Conservation (phyloP, 2,329 filamentous ascomycete species). For the Alternaria gaisen region DNA sequence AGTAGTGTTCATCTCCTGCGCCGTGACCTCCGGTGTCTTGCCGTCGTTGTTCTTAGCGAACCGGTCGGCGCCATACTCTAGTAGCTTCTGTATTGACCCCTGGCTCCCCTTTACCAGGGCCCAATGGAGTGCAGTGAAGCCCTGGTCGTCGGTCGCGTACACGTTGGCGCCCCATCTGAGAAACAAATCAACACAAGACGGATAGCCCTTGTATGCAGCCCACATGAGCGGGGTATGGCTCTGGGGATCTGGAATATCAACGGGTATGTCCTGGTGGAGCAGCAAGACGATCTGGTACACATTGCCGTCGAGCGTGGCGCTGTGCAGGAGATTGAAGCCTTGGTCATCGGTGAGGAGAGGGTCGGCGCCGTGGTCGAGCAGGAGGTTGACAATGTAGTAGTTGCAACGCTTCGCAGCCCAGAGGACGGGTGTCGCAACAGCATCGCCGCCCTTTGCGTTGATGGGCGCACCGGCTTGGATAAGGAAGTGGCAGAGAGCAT, state of each 20-base stretch:
- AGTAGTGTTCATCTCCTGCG: constrained; percentile 87
- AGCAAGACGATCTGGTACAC: constrained; percentile 87
- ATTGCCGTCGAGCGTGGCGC: constrained; percentile 96
- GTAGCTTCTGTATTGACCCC: constrained; percentile 87
- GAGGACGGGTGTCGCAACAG: constrained; percentile 89
- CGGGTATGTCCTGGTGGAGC: constrained; percentile 92
- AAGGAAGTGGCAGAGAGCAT: constrained; percentile 95
- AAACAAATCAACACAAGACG: constrained; percentile 89
- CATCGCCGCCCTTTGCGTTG: constrained; percentile 95
- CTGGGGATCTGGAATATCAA: constrained; percentile 88
- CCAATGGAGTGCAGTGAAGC: constrained; percentile 96
- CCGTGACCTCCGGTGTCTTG: constrained; percentile 87
- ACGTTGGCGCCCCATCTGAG: constrained; percentile 95
- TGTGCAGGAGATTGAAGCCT: constrained; percentile 97
- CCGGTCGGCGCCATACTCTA: constrained; percentile 94
- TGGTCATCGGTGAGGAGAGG: constrained; percentile 91
- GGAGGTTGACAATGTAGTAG: constrained; percentile 93
- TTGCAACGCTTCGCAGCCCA: constrained; percentile 98
- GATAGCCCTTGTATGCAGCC: constrained; percentile 97
- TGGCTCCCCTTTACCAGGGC: constrained; percentile 92
- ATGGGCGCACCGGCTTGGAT: constrained; percentile 87
- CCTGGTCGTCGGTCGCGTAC: constrained; percentile 87
- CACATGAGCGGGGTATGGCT: constrained; percentile 98
- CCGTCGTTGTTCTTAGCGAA: constrained; percentile 89
- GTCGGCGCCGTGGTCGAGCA: constrained; percentile 91